Evolutionary conservation across 1,284 basidiomycete species (phyloP), one percentile per base, ranked within the genome.

Genomic region (Meripilus lineatus): DNA sequence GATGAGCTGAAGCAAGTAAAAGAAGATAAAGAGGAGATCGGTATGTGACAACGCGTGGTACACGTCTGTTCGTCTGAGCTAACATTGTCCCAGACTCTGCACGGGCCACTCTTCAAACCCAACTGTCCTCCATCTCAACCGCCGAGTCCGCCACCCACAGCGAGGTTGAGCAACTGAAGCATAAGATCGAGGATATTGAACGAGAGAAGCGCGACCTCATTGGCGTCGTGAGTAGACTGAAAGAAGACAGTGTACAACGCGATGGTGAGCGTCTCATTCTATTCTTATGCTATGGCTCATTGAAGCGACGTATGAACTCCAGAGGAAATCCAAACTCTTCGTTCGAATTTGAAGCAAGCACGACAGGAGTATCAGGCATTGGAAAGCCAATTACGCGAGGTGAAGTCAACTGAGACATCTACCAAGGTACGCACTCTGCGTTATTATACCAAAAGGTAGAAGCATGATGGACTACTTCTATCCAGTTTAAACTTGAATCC

Each of bases 121-220:
- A 83, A 52, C 59, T 89, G 23, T 61, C 71, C 2, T 57, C 69
- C 0, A 57, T 87, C 10, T 72, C 73, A 18, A 72, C 51, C 23
- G 75, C 79, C 0, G 77, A 81, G 32, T 70, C 74, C 1, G 67
- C 75, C 0, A 81, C 84, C 1, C 77, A 77, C 0, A 66, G 73
- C 2, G 85, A 88, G 54, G 60, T 79, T 3, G 77, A 77, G 26
- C 61, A 65, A 3, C 59, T 87, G 30, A 79, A 73, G 51, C 71
- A 66, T 45, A 75, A 77, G 28, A 67, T 85, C 3, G 81, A 86
- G 4, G 82, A 89, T 53, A 73, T 74, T 1, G 86, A 90, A 52
- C 72, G 81, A 36, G 89, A 91, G 67, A 91, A 90, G 61, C 76
- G 86, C 22, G 86, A 89, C 49, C 71, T 91, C 40, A 68, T 92